Evolutionary conservation across 2,329 filamentous ascomycete genomes (phyloP), one percentile per base, ranked within the genome.

Genomic region (Aureobasidium sp.): DNA sequence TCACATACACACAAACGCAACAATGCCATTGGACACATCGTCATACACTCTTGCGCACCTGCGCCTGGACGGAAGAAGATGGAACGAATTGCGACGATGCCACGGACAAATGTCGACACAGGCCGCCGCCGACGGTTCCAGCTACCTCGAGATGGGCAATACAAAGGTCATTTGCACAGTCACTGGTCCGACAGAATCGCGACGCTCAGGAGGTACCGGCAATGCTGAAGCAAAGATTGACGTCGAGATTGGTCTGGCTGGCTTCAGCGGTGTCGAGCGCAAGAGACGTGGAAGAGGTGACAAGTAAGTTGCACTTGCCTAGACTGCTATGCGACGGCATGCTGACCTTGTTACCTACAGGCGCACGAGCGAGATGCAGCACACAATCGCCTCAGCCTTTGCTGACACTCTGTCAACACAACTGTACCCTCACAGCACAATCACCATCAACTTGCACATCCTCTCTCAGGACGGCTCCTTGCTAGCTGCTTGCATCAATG

Each of bases 91-190:
- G 42, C 91, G 94, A 32, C 86, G 90, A 8, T 83, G 96, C 55
- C 86, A 91, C 71, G 93, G 89, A 51, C 90, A 95, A 76, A 91
- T 99, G 71, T 89, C 88, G 64, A 97, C 91, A 1, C 94, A 97
- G 75, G 88, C 92, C 64, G 88, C 92, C 54, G 91, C 92, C 61
- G 94, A 97, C 69, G 94, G 94, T 39, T 96, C 90, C 48, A 90
- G 88, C 64, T 96, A 96, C 76, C 85, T 97, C 63, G 91, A 96
- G 73, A 96, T 96, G 87, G 94, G 94, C 69, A 96, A 97, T 77
- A 99, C 94, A 27, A 94, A 96, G 73, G 88, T 99, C 68, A 90
- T 97, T 76, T 97, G 93, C 76, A 91, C 92, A 29, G 87, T 99
- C 51, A 85, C 87, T 1, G 94, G 94, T 0, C 94, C 94, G 0